Percentiles rank a stretch among this genome's conserved stretches.
Conservation (phyloP, 192 early-diverging fungal genomes). For the Globomyces pollinis-pini region DNA sequence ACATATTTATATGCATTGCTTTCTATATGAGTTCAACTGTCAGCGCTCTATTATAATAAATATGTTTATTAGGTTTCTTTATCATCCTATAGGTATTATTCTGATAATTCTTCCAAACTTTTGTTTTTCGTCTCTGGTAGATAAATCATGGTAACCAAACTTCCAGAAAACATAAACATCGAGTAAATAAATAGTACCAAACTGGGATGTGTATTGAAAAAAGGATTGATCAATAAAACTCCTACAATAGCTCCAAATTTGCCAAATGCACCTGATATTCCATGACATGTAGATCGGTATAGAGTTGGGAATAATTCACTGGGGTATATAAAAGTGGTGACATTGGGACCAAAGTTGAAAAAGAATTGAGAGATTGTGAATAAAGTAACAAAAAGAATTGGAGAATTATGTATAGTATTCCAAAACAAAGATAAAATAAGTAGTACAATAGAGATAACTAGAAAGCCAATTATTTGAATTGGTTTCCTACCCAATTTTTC, state of each 20-base stretch:
- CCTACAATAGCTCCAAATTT: slow-evolving; percentile 70
- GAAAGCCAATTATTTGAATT: slow-evolving; percentile 89
- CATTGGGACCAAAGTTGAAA: slow-evolving; percentile 95
- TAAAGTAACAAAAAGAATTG: slow-evolving; percentile 32
- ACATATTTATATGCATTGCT: too few relatives aligned
- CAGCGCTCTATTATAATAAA: background rate
- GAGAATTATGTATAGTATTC: background rate
- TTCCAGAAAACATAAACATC: slow-evolving; percentile 48
- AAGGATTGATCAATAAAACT: slow-evolving; percentile 31
- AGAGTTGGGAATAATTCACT: slow-evolving; percentile 66
- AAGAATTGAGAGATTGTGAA: slow-evolving; percentile 50
- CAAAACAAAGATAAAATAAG: slow-evolving; percentile 23
- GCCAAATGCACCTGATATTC: slow-evolving; percentile 69
- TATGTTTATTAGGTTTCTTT: background rate
- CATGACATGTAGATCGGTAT: slow-evolving; percentile 68
- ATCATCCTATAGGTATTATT: background rate
- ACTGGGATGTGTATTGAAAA: slow-evolving; percentile 19
- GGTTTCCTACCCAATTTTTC: slow-evolving; percentile 82
- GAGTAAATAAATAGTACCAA: slow-evolving; percentile 27
- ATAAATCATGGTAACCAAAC: slow-evolving; percentile 52
- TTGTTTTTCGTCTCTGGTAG: slow-evolving; percentile 73
- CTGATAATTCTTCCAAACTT: slow-evolving; percentile 56
- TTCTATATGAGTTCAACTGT: too few relatives aligned
- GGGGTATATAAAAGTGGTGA: slow-evolving; percentile 77
- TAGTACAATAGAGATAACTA: slow-evolving; percentile 66